Conservation (phyloP, 2,329 filamentous ascomycete genomes). For the Elsinoe necatrix region DNA sequence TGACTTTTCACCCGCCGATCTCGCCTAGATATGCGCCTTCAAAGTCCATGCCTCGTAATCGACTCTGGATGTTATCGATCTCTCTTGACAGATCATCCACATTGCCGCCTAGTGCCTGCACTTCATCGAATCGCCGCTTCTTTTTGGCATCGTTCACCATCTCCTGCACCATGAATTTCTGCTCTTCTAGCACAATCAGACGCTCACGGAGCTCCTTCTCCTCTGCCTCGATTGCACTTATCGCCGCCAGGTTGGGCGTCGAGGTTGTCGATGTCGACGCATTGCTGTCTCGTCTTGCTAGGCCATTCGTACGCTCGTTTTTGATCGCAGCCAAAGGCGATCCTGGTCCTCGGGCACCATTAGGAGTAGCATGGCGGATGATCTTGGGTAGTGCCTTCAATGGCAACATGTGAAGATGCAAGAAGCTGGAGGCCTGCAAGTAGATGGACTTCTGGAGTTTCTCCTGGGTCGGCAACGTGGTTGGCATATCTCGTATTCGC, state of each 20-base stretch:
- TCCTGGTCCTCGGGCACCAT: conserved; percentile 33
- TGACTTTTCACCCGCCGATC: not conserved
- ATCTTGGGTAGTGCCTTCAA: conserved; percentile 49
- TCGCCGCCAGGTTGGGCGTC: conserved; percentile 22
- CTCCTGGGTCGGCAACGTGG: conserved; percentile 61
- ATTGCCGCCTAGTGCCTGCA: conserved; percentile 68
- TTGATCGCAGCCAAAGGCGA: conserved; percentile 52
- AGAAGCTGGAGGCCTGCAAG: conserved; percentile 68
- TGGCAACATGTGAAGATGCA: conserved; percentile 86
- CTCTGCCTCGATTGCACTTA: conserved; percentile 66
- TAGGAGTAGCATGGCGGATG: conserved; percentile 47
- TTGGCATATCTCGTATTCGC: conserved; percentile 69
- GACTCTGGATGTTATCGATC: conserved; percentile 47
- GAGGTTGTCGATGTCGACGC: conserved; percentile 21
- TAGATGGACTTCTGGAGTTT: conserved; percentile 75
- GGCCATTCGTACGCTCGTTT: conserved; percentile 35
- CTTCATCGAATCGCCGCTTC: conserved; percentile 76
- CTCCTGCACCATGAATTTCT: conserved; percentile 77
- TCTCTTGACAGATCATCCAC: conserved; percentile 73
- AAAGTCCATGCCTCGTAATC: conserved; percentile 32
- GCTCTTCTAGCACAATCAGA: conserved; percentile 79
- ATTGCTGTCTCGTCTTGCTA: conserved; percentile 48
- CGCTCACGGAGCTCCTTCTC: conserved; percentile 74
- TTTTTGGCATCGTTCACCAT: conserved; percentile 74
- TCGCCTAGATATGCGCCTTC: conserved; percentile 25